These are phyloP conservation scores for Tylopilus rubrobrunneus DNA, from an alignment of 768 basidiomycete species.

Conservation along the genomic window DNA sequence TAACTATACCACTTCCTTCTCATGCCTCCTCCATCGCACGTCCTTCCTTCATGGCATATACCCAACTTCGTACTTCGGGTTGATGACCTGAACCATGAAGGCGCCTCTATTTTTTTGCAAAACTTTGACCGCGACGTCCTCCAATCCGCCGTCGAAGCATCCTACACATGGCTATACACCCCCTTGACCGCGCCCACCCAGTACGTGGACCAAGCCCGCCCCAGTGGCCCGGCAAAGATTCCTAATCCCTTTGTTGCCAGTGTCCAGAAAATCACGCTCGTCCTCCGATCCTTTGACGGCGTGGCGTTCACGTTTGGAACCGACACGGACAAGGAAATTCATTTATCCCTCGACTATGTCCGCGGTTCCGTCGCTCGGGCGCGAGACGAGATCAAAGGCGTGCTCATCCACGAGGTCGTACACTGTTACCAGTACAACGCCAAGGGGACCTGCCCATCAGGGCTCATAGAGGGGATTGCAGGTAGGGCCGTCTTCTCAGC, in stretches of 20 bases:
- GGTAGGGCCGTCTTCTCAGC: slow-evolving; percentile 39
- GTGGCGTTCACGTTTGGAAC: slow-evolving; percentile 66
- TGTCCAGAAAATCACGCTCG: slow-evolving; percentile 51
- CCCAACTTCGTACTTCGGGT: slow-evolving; percentile 54
- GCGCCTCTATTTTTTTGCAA: slow-evolving; percentile 52
- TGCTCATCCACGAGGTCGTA: slow-evolving; percentile 72
- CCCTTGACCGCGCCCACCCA: slow-evolving; percentile 42
- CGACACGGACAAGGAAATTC: slow-evolving; percentile 63
- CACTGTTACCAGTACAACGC: slow-evolving; percentile 77
- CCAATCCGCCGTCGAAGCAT: slow-evolving; percentile 36
- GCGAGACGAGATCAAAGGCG: slow-evolving; percentile 63
- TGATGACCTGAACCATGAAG: slow-evolving; percentile 58
- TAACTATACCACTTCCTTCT: not conserved
- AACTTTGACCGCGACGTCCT: slow-evolving; percentile 41
- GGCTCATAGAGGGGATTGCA: slow-evolving; percentile 77
- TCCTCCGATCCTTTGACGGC: slow-evolving; percentile 64
- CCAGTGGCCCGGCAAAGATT: not conserved
- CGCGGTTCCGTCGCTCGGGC: slow-evolving; percentile 38
- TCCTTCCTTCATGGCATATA: slow-evolving; percentile 44
- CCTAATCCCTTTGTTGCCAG: slow-evolving; percentile 29
- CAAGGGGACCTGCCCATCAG: slow-evolving; percentile 55
- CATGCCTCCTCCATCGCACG: slow-evolving; percentile 25
- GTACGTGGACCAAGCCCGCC: slow-evolving; percentile 32
- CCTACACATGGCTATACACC: slow-evolving; percentile 42
- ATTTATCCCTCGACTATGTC: slow-evolving; percentile 68